Percentiles rank a stretch among this genome's conserved stretches.
These are phyloP conservation scores for Neofusicoccum parvum DNA, from an alignment of 2,329 filamentous ascomycete species.

Conservation along the genomic window DNA sequence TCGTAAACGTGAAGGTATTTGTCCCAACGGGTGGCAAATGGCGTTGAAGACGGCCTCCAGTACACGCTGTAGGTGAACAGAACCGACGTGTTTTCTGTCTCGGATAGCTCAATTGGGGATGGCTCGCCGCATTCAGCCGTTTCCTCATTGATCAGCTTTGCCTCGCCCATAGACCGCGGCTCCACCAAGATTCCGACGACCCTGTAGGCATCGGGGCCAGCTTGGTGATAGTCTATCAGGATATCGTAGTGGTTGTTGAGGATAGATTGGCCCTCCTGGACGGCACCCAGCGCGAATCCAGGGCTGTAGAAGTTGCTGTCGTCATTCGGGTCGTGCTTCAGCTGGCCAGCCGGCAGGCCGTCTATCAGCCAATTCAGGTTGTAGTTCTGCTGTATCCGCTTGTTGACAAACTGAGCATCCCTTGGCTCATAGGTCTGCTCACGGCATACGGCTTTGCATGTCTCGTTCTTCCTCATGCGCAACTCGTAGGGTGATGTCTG, in stretches of 20 bases:
- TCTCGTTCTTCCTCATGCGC: slow-evolving; percentile 82
- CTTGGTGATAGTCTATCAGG: slow-evolving; percentile 85
- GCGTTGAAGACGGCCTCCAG: slow-evolving; percentile 81
- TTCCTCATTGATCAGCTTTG: slow-evolving; percentile 53
- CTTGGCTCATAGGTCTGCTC: slow-evolving; percentile 65
- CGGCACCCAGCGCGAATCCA: slow-evolving; percentile 76
- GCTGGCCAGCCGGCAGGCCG: slow-evolving; percentile 86
- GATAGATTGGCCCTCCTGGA: slow-evolving; percentile 52
- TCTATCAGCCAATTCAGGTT: slow-evolving; percentile 96
- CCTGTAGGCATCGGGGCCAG: slow-evolving; percentile 71
- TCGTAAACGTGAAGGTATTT: slow-evolving; percentile 98
- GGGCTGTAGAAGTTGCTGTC: slow-evolving; percentile 84
- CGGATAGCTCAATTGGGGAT: slow-evolving; percentile 63
- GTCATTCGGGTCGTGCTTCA: slow-evolving; percentile 74
- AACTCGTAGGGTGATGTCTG: slow-evolving; percentile 94
- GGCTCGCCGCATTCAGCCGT: slow-evolving; percentile 65
- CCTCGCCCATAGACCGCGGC: slow-evolving; percentile 70
- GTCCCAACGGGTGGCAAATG: slow-evolving; percentile 97
- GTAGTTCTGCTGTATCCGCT: slow-evolving; percentile 80
- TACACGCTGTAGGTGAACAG: slow-evolving; percentile 90
- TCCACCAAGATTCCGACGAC: slow-evolving; percentile 92
- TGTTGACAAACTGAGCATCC: slow-evolving; percentile 78
- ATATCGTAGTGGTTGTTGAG: slow-evolving; percentile 98
- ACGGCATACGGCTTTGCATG: slow-evolving; percentile 79
- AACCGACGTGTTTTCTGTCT: slow-evolving; percentile 66